Percentiles rank a stretch among this genome's conserved stretches.
Conservation (phyloP, 345 rosid species). For the Hibiscus trionum region DNA sequence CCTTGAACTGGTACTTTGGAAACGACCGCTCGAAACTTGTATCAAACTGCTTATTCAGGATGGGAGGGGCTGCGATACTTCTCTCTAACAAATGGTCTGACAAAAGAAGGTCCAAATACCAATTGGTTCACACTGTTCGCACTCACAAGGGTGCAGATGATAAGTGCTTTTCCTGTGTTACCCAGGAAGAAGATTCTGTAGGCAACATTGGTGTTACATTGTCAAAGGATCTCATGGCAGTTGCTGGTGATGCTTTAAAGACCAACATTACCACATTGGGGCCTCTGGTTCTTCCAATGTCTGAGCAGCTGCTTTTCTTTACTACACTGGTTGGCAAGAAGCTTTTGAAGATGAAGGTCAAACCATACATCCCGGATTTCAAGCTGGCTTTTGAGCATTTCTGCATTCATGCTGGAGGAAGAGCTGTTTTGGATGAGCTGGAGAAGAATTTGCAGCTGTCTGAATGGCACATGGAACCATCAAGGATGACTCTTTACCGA, state of each 20-base stretch:
- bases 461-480: constrained; percentile 57
- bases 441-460: constrained; percentile 47
- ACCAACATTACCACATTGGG: constrained; percentile 61
- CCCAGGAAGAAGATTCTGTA: constrained; percentile 36
- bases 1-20: constrained; percentile 50
- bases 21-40: constrained; percentile 45
- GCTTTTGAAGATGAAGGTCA: too few species aligned
- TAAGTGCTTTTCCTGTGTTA: constrained; percentile 35
- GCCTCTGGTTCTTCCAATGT: constrained; percentile 44
- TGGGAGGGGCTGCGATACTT: constrained; percentile 53
- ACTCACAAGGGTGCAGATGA: constrained; percentile 54
- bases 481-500: constrained; percentile 45
- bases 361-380: constrained; percentile 29
- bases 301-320: background rate
- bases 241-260: constrained; percentile 57
- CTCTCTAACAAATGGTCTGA: constrained; percentile 38
- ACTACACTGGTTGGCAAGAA: too few species aligned
- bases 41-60: constrained; percentile 45
- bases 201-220: constrained; percentile 39
- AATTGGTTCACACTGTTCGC: constrained; percentile 40
- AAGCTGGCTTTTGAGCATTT: constrained; percentile 59
- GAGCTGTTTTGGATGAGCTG: constrained; percentile 43
- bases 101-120: constrained; percentile 29
- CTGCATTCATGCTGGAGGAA: constrained; percentile 45
- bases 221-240: constrained; percentile 50